A percentile compares a stretch with the other conserved stretches of the same genome.
phyloP scores from a whole-genome alignment of 495 filamentous ascomycete genomes.

The Daldinia caldariorum region DNA sequence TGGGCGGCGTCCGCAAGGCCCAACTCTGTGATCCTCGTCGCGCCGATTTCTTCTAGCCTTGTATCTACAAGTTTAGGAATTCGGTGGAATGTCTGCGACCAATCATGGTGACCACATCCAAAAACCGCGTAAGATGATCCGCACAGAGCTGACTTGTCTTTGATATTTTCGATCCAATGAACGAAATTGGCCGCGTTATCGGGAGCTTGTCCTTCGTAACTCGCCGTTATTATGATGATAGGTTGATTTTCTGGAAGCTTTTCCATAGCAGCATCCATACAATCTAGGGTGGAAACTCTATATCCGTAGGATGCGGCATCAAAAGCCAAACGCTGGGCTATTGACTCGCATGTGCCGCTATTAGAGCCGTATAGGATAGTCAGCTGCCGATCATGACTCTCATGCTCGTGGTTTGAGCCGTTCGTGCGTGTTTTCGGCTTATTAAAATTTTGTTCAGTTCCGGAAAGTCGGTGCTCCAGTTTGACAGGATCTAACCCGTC shows the following conservation, averaged over 20 bases:
- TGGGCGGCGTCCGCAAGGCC: slow-evolving; percentile 66
- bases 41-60: slow-evolving; percentile 58
- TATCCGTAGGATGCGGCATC: slow-evolving; percentile 65
- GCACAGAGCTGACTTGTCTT: slow-evolving; percentile 53
- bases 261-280: slow-evolving; percentile 65
- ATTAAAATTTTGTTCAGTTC: not conserved
- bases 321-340: slow-evolving; percentile 67
- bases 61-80: slow-evolving; percentile 69
- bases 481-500: slow-evolving; percentile 62
- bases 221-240: slow-evolving; percentile 68
- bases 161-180: slow-evolving; percentile 63
- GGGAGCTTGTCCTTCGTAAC: slow-evolving; percentile 70
- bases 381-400: slow-evolving; percentile 47
- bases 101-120: slow-evolving; percentile 64
- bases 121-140: slow-evolving; percentile 70
- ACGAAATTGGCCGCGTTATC: slow-evolving; percentile 75
- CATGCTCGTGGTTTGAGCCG: not conserved
- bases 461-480: slow-evolving; percentile 59
- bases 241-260: slow-evolving; percentile 67
- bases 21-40: slow-evolving; percentile 56
- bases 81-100: slow-evolving; percentile 71
- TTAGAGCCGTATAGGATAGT: slow-evolving; percentile 75
- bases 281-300: slow-evolving; percentile 51
- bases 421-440: slow-evolving; percentile 1
- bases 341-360: slow-evolving; percentile 72